Conservation (phyloP, 257 asterid species). For the Ballota nigra region DNA sequence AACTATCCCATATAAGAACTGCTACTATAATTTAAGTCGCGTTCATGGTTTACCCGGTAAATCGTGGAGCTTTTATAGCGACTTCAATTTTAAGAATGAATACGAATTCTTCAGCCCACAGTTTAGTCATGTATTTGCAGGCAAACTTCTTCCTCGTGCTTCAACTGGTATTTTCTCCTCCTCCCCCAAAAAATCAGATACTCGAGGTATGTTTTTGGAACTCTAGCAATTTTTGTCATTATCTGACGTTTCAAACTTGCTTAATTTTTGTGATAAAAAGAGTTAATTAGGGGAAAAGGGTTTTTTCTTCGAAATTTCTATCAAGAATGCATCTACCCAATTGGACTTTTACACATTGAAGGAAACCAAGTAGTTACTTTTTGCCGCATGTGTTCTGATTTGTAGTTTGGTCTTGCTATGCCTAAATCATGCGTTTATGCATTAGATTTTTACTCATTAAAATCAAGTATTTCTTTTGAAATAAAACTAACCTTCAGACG, state of each 20-base stretch:
- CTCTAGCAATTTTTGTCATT: not conserved
- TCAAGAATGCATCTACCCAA: constrained; percentile 6
- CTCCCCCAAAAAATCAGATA: not conserved
- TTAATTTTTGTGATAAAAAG: not conserved
- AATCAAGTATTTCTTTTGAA: not conserved
- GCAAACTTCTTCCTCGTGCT: not conserved
- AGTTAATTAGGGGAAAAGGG: not conserved
- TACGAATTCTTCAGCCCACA: not conserved
- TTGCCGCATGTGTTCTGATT: not conserved
- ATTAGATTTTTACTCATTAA: not conserved
- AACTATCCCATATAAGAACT: no score
- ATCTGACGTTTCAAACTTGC: not conserved
- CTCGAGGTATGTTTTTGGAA: not conserved
- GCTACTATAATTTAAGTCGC: not conserved
- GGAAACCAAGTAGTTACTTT: not conserved
- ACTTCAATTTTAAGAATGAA: not conserved
- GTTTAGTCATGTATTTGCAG: not conserved
- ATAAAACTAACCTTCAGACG: not conserved
- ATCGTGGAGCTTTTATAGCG: not conserved
- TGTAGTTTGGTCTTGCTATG: not conserved
- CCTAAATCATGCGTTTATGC: not conserved
- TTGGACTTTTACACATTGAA: not conserved
- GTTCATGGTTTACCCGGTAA: not conserved
- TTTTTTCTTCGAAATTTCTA: not conserved
- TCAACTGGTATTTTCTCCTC: constrained; percentile 6